A percentile compares a stretch with the other conserved stretches of the same genome.
phyloP scores from a whole-genome alignment of 1,139 yeast genomes.

The Waltiozyma sp. region DNA sequence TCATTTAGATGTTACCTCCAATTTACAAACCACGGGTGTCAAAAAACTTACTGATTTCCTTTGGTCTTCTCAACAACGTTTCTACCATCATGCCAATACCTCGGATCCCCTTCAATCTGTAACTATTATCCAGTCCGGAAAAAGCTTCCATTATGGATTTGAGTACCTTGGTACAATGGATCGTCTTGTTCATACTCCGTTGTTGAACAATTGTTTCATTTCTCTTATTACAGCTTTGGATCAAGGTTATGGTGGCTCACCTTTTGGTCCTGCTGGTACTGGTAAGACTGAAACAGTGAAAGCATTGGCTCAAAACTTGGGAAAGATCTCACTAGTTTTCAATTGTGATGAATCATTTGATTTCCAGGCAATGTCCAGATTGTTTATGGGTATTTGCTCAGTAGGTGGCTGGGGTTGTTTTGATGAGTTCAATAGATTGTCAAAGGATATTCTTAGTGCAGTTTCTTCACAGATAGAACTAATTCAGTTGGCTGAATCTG shows the following conservation, averaged over 20 bases:
- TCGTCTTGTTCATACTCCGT: conserved; percentile 67
- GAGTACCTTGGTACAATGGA: conserved; percentile 77
- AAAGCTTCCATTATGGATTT: conserved; percentile 54
- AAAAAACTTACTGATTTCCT: conserved; percentile 18
- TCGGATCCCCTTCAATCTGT: conserved; percentile 27
- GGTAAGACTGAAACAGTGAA: conserved; percentile 92
- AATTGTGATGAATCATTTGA: conserved; percentile 90
- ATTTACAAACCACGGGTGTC: conserved; percentile 17
- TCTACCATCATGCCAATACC: conserved; percentile 24
- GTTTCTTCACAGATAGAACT: conserved; percentile 73
- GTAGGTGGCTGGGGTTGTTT: conserved; percentile 95
- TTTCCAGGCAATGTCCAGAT: conserved; percentile 67
- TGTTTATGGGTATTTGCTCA: conserved; percentile 71
- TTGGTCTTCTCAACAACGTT: conserved; percentile 51
- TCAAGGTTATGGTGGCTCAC: conserved; percentile 77
- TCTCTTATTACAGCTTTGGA: conserved; percentile 68
- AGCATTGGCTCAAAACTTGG: conserved; percentile 71
- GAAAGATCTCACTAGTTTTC: conserved; percentile 75
- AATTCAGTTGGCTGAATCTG: conserved; percentile 46
- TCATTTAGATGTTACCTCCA: conserved; percentile 34
- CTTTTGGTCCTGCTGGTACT: conserved; percentile 96
- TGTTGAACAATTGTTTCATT: conserved; percentile 52
- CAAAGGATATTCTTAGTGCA: conserved; percentile 65
- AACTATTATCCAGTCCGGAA: conserved; percentile 41
- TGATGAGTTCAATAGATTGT: conserved; percentile 86